Evolutionary conservation across 73 alveolate species (phyloP).

Genomic region (Paramecium sonneborni): DNA sequence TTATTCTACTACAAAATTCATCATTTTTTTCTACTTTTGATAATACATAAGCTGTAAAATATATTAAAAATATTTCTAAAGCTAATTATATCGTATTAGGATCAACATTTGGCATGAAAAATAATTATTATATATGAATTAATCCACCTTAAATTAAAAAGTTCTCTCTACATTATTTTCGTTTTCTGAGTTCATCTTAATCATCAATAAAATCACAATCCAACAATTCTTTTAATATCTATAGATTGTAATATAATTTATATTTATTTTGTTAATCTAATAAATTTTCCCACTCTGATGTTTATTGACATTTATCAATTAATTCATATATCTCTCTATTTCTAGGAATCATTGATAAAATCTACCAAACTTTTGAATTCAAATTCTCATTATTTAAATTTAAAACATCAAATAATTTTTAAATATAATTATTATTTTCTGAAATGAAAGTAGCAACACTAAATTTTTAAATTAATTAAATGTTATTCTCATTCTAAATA

Average conservation of each 20-base stretch:
- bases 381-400: constrained; percentile 1
- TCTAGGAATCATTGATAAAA: constrained; percentile 44
- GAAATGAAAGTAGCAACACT: constrained; percentile 1
- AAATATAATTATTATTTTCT: background rate
- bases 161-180: constrained; percentile 28
- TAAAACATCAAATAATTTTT: constrained; percentile 6
- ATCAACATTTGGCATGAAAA: background rate
- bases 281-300: constrained; percentile 30
- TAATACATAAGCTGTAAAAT: constrained; percentile 15
- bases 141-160: constrained; percentile 39
- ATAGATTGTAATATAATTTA: constrained; percentile 30
- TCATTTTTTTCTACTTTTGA: background rate
- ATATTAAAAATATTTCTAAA: background rate
- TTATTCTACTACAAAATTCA: background rate
- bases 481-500: background rate
- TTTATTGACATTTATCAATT: background rate
- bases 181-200: constrained; percentile 11
- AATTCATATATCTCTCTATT: constrained; percentile 40
- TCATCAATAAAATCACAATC: constrained; percentile 56
- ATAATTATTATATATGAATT: background rate
- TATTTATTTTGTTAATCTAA: background rate
- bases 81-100: background rate
- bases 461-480: background rate
- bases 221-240: constrained; percentile 30
- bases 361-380: constrained; percentile 37